A percentile compares a stretch with the other conserved stretches of the same genome.
Evolutionary conservation across 768 basidiomycete genomes (phyloP).

Genomic region (Neoboletus subvelutipes): DNA sequence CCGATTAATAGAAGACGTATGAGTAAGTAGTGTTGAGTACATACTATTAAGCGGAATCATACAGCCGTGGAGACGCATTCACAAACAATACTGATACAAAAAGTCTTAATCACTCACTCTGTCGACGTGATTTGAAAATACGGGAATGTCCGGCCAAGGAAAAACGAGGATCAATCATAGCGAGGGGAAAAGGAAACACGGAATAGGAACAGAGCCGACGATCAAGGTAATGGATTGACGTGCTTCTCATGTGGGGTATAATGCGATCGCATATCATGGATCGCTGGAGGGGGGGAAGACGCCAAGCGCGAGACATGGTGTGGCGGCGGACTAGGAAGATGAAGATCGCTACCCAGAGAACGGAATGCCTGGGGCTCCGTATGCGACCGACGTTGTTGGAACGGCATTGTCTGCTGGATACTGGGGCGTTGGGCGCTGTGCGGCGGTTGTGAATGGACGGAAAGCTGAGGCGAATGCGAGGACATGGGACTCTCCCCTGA

Average conservation of each 20-base stretch:
- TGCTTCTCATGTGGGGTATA: slow-evolving; percentile 46
- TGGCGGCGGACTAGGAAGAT: slow-evolving; percentile 47
- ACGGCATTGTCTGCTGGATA: slow-evolving; percentile 47
- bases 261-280: slow-evolving; percentile 36
- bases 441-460: slow-evolving; percentile 36
- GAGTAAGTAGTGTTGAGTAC: slow-evolving; percentile 34
- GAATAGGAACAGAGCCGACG: slow-evolving; percentile 17
- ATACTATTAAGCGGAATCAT: slow-evolving; percentile 33
- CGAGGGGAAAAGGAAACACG: slow-evolving; percentile 16
- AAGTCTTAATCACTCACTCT: slow-evolving; percentile 28
- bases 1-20: slow-evolving; percentile 33
- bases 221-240: slow-evolving; percentile 47
- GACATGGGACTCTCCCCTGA: slow-evolving; percentile 42
- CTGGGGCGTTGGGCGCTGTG: slow-evolving; percentile 37
- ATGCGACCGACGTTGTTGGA: slow-evolving; percentile 55
- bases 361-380: slow-evolving; percentile 57
- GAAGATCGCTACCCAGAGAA: slow-evolving; percentile 48
- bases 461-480: slow-evolving; percentile 43
- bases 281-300: slow-evolving; percentile 42
- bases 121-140: slow-evolving; percentile 30
- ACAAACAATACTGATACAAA: slow-evolving; percentile 35
- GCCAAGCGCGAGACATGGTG: slow-evolving; percentile 41
- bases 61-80: slow-evolving; percentile 22
- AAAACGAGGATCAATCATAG: slow-evolving; percentile 24
- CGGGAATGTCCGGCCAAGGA: slow-evolving; percentile 27